These are phyloP conservation scores for Cadophora luteo-olivacea DNA, from an alignment of 2,329 filamentous ascomycete species.

Conservation along the genomic window DNA sequence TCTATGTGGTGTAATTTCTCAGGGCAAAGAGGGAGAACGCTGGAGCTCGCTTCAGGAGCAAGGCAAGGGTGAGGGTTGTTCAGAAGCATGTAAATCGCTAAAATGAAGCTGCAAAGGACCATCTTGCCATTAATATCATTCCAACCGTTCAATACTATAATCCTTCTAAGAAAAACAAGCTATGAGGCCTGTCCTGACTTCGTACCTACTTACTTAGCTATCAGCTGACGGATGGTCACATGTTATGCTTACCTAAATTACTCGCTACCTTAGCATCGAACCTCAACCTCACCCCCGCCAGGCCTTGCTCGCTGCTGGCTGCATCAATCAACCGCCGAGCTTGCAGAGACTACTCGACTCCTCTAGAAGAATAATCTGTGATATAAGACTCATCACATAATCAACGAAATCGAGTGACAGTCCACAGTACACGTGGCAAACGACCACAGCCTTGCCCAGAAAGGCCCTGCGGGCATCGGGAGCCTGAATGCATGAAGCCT, in stretches of 20 bases:
- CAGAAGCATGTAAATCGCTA: no score
- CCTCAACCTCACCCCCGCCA: neutral
- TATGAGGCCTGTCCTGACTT: no score
- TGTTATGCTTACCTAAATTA: neutral
- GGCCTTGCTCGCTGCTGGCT: neutral
- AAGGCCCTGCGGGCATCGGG: neutral
- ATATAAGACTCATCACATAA: neutral
- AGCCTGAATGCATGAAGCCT: conserved; percentile 8
- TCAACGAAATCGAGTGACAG: neutral
- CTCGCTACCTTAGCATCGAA: neutral
- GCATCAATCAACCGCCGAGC: neutral
- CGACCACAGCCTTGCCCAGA: neutral
- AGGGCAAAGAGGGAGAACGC: neutral
- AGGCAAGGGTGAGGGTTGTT: no score
- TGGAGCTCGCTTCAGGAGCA: neutral
- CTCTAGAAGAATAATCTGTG: neutral
- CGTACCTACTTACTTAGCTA: neutral
- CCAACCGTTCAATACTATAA: no score
- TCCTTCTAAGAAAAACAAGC: no score
- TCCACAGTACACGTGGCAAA: neutral
- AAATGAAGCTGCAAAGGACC: neutral
- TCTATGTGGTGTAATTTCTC: no score
- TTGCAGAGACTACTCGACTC: neutral
- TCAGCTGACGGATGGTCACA: neutral
- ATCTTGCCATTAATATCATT: no score